Conservation (phyloP, 2,329 filamentous ascomycete genomes). For the Diaporthe aspalathi region DNA sequence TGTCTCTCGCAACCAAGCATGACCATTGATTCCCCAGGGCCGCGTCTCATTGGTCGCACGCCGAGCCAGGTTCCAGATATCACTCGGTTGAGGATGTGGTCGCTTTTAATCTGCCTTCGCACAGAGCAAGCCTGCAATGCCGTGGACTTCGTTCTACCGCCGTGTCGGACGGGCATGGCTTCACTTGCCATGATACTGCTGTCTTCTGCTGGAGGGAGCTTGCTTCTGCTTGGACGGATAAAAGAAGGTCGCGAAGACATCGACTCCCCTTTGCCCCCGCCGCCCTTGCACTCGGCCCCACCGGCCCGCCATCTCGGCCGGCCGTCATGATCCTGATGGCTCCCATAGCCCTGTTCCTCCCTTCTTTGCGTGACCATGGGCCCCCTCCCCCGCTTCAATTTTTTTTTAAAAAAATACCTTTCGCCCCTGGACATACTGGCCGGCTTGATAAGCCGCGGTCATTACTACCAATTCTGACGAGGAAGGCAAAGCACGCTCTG, state of each 20-base stretch:
- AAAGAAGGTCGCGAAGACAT: not conserved
- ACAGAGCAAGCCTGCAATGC: not conserved
- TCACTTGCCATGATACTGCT: not conserved
- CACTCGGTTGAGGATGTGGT: not conserved
- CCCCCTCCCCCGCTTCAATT: not conserved
- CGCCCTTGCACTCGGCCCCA: constrained; percentile 2
- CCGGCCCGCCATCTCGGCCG: not conserved
- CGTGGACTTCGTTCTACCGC: not conserved
- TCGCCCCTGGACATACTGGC: not conserved
- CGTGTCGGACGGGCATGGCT: not conserved
- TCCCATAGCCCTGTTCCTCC: not conserved
- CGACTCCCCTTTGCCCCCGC: not conserved
- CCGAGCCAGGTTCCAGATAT: not conserved
- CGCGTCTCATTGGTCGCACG: not conserved
- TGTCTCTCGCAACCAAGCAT: not conserved
- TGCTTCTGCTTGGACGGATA: not conserved
- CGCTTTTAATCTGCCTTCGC: not conserved
- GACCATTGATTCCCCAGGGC: too few species aligned
- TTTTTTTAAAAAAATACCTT: too few species aligned
- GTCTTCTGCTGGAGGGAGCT: not conserved
- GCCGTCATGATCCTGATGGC: not conserved
- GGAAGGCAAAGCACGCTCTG: not conserved
- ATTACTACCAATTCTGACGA: not conserved
- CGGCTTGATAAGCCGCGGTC: not conserved
- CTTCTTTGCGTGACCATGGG: not conserved